phyloP scores from a whole-genome alignment of 2,329 filamentous ascomycete genomes.

The Nectriaceae sp. region DNA sequence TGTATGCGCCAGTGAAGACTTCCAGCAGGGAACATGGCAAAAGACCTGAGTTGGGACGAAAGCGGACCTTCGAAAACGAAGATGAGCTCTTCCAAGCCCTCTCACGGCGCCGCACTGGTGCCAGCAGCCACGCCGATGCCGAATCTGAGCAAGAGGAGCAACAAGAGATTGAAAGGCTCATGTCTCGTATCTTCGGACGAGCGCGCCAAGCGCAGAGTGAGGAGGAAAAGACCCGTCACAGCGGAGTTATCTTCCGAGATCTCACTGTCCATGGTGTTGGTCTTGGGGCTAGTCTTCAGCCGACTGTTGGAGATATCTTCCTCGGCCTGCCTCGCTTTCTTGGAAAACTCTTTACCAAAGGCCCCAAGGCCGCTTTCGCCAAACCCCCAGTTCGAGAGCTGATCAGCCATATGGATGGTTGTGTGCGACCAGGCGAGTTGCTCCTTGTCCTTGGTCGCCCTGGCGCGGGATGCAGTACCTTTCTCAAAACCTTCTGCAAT shows the following conservation, averaged over 20 bases:
- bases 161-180: slow-evolving; percentile 59
- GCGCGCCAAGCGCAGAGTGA: slow-evolving; percentile 66
- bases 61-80: slow-evolving; percentile 40
- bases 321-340: slow-evolving; percentile 49
- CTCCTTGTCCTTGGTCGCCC: slow-evolving; percentile 67
- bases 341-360: slow-evolving; percentile 50
- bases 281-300: slow-evolving; percentile 58
- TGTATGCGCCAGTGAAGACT: slow-evolving; percentile 32
- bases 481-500: slow-evolving; percentile 73
- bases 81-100: slow-evolving; percentile 53
- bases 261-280: slow-evolving; percentile 72
- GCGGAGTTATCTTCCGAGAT: slow-evolving; percentile 69
- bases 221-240: slow-evolving; percentile 69
- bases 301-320: slow-evolving; percentile 65
- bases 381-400: slow-evolving; percentile 66
- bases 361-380: slow-evolving; percentile 50
- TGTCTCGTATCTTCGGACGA: slow-evolving; percentile 71
- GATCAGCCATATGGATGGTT: slow-evolving; percentile 65
- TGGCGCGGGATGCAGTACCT: slow-evolving; percentile 69
- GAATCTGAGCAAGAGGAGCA: slow-evolving; percentile 35
- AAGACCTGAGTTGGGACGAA: slow-evolving; percentile 22
- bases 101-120: slow-evolving; percentile 49
- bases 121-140: slow-evolving; percentile 37
- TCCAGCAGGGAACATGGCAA: slow-evolving; percentile 13
- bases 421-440: slow-evolving; percentile 71